Base-by-base conservation (phyloP, 148 eudicot species). In the Rhododendron vialii region DNA sequence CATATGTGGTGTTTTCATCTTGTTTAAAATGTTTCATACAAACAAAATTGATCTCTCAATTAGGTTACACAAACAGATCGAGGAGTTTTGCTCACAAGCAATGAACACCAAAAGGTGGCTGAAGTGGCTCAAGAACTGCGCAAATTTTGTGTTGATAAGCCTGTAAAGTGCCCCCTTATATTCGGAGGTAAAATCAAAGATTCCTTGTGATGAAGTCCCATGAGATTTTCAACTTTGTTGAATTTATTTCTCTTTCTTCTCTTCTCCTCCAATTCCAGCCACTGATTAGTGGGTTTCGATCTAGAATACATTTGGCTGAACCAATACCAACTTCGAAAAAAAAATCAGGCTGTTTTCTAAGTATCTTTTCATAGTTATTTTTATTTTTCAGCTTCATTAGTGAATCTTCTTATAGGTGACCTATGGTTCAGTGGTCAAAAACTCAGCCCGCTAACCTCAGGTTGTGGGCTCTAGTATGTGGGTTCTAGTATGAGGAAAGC, bases 81-180 rank as follows among this genome's bases (percentile, higher is more conserved):
- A 86, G 99, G 99, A 81, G 99, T 95, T 82, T 43, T 86, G 85
- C 92, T 96, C 20, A 86, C 92, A 71, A 87, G 85, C 17, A 94
- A 92, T 50, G 97, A 94, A 78, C 99, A 95, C 84, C 88, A 88
- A 88, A 90, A 85, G 84, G 99, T 96, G 81, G 99, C 93, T 86
- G 93, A 92, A 94, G 80, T 95, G 84, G 95, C 96, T 76, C 82
- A 89, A 87, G 94, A 94, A 82, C 88, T 96, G 86, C 91, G 89
- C 75, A 89, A 65, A 30, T 95, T 88, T 85, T 96, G 99, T 88
- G 93, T 96, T 78, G 93, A 93, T 80, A 93, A 93, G 76, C 99
- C 99, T 45, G 97, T 95, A 17, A 94, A 90, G 77, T 93, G 95
- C 86, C 99, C 99, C 84, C 96, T 96, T 57, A 96, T 96, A 88